A percentile compares a stretch with the other conserved stretches of the same genome.
Evolutionary conservation across 768 basidiomycete genomes (phyloP).

Genomic region (Rhizopogon rudus): DNA sequence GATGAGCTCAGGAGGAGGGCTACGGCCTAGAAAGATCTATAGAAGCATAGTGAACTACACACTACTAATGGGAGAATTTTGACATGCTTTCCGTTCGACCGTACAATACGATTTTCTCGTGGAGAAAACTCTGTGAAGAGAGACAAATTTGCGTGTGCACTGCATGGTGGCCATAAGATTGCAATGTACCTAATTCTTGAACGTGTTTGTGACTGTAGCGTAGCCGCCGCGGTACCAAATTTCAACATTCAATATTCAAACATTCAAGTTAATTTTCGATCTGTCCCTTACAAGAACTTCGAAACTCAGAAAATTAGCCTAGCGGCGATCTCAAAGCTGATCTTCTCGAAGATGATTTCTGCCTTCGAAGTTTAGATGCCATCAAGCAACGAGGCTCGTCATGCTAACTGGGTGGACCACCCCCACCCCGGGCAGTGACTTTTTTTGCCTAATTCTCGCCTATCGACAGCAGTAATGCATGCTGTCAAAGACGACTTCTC

Average conservation of each 20-base stretch:
- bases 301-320: slow-evolving; percentile 18
- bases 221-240: neutral
- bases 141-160: neutral
- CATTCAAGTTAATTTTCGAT: slow-evolving; percentile 2
- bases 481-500: slow-evolving; percentile 6
- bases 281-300: slow-evolving; percentile 5
- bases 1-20: slow-evolving; percentile 45
- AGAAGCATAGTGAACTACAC: slow-evolving; percentile 22
- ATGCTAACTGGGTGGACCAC: neutral
- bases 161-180: neutral
- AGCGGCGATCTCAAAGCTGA: slow-evolving; percentile 26
- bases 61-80: slow-evolving; percentile 10
- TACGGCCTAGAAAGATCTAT: slow-evolving; percentile 30
- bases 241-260: neutral
- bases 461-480: slow-evolving; percentile 5
- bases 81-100: slow-evolving; percentile 3
- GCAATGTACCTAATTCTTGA: neutral
- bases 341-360: slow-evolving; percentile 12
- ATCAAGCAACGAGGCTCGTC: slow-evolving; percentile 10
- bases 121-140: neutral
- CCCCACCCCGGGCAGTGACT: slow-evolving; percentile 9
- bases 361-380: slow-evolving; percentile 9
- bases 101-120: slow-evolving; percentile 2
- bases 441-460: slow-evolving; percentile 9
- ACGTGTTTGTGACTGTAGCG: slow-evolving; percentile 1